Base-by-base conservation (phyloP, 1,139 yeast genomes). In the Pichia sp. region DNA sequence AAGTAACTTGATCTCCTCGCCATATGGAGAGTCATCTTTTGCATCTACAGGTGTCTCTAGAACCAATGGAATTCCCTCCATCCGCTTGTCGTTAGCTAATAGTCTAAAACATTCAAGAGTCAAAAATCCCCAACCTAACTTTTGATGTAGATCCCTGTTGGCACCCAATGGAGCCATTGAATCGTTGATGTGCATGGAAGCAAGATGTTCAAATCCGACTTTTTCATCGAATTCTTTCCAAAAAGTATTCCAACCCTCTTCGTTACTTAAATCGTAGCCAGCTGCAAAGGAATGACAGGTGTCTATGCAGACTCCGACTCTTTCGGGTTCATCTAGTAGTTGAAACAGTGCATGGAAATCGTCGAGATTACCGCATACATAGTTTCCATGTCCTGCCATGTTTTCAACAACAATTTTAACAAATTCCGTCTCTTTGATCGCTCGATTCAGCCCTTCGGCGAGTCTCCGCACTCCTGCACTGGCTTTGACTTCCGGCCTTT, bases 261-360 rank as follows among this genome's bases (percentile, higher is more conserved):
- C 67, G 2, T 72, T 66, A n/a, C 77, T 60, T 29, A 91, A 69
- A 53, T 93, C 97, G 58, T 85, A 88, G 1, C 98, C 98, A 0
- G 97, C 96, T 1, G 97, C 96, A 66, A 83, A 86, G 0, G 95
- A 69, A 58, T 91, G 97, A 57, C 97, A 91, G 0, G 97, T 88
- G 53, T 91, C 97, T 14, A 91, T 69, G 58, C 98, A 93, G 1
- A 91, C 95, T 2, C 98, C 98, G 8, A 91, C 78, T 39, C 98
- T 67, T 2, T 65, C 58, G 56, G 88, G 88, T 52, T 87, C 73
- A 3, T 85, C 81, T 8, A 91, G 74, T 66, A 77, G 56, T 31
- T 72, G 81, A 33, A 91, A 86, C 15, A 93, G 88, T 22, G 72
- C 74, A 24, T 70, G 66, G 31, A 91, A 65, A 52, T 91, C 98